phyloP scores from a whole-genome alignment of 306 rosid species.

The Coriaria nepalensis region DNA sequence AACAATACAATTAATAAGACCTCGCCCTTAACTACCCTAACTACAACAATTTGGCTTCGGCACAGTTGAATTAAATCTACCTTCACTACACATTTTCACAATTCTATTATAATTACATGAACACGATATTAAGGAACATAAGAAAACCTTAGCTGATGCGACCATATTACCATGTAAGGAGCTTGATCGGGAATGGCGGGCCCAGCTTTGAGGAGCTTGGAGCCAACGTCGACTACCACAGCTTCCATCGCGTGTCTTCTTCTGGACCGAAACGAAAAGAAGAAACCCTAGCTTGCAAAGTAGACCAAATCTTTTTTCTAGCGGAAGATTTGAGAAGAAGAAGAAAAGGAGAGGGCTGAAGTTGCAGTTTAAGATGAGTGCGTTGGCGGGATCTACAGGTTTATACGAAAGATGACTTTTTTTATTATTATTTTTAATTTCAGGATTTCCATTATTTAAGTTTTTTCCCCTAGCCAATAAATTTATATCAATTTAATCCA shows the following conservation, averaged over 20 bases:
- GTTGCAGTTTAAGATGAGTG: too few relatives aligned
- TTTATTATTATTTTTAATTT: too few relatives aligned
- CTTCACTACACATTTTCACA: too few relatives aligned
- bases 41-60: background rate
- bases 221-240: conserved; percentile 74
- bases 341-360: background rate
- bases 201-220: conserved; percentile 87
- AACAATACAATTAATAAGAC: background rate
- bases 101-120: too few relatives aligned
- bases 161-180: conserved; percentile 55
- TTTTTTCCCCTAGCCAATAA: too few relatives aligned
- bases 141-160: too few relatives aligned
- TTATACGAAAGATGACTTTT: too few relatives aligned
- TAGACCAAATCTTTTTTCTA: too few relatives aligned
- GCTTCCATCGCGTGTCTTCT: conserved; percentile 50
- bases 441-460: too few relatives aligned
- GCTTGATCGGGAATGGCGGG: conserved; percentile 92
- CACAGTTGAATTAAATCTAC: background rate
- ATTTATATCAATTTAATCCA: too few relatives aligned
- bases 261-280: too few relatives aligned
- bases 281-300: conserved; percentile 27
- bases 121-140: background rate
- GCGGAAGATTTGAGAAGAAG: background rate
- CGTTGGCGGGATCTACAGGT: too few relatives aligned
- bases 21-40: background rate